Conservation (phyloP, 495 filamentous ascomycete species). For the Xylaria telfairii region DNA sequence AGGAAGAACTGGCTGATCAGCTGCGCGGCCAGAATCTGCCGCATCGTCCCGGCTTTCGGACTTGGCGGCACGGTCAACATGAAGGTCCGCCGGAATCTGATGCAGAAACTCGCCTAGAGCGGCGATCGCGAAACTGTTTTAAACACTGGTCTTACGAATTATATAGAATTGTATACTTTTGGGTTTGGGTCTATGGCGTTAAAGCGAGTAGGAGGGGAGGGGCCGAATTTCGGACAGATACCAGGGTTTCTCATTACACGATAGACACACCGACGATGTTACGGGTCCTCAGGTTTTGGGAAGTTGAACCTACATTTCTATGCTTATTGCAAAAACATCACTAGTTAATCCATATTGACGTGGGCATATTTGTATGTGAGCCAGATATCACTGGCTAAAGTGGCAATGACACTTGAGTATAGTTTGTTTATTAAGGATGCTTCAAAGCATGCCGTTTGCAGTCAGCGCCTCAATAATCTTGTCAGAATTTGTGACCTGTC, state of each 20-base stretch:
- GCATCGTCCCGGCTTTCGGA: conserved; percentile 94
- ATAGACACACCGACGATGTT: not conserved
- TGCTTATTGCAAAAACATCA: not conserved
- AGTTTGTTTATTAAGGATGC: conserved; percentile 23
- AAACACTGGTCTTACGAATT: not conserved
- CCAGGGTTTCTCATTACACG: not conserved
- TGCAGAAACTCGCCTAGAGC: conserved; percentile 47
- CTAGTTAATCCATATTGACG: not conserved
- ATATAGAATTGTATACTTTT: not conserved
- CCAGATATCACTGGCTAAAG: not conserved
- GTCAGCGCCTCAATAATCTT: conserved; percentile 40
- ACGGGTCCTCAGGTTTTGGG: not conserved
- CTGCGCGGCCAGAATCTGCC: conserved; percentile 79
- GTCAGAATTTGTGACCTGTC: conserved; percentile 29
- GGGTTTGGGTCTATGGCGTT: conserved; percentile 9
- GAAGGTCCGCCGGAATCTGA: conserved; percentile 64
- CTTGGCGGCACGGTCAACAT: conserved; percentile 89
- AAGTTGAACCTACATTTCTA: not conserved
- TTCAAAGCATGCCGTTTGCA: conserved; percentile 48
- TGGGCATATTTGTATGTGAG: not conserved
- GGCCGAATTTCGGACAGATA: conserved; percentile 7
- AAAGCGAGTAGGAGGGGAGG: not conserved
- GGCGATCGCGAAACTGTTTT: not conserved
- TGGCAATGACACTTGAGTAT: not conserved
- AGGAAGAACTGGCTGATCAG: conserved; percentile 79